phyloP scores from a whole-genome alignment of 495 filamentous ascomycete genomes.

The Tuber umbilicatum region DNA sequence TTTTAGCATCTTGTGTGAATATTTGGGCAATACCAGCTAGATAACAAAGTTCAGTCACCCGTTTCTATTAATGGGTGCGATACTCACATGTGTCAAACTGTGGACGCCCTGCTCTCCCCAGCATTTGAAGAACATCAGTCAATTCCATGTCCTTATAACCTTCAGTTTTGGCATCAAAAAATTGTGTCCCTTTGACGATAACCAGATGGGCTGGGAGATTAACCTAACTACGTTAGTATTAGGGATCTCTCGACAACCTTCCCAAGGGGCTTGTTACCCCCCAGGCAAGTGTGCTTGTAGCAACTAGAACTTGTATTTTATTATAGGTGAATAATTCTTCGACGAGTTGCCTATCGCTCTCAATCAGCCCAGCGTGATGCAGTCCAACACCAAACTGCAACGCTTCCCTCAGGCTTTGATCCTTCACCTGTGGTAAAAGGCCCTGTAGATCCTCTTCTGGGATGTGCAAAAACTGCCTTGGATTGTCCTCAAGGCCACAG shows the following conservation, averaged over 20 bases:
- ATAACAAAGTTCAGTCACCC: neutral
- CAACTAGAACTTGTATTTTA: constrained; percentile 93
- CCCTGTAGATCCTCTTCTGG: constrained; percentile 86
- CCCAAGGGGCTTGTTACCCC: constrained; percentile 48
- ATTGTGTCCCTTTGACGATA: constrained; percentile 97
- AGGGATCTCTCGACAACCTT: neutral
- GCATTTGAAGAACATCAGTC: constrained; percentile 97
- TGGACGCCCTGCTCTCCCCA: constrained; percentile 88
- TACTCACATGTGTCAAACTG: constrained; percentile 74
- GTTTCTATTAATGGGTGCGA: constrained; percentile 1
- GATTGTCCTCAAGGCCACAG: constrained; percentile 97
- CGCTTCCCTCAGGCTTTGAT: constrained; percentile 82
- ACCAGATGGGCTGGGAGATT: constrained; percentile 96
- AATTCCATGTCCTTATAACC: constrained; percentile 99
- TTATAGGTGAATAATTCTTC: constrained; percentile 96
- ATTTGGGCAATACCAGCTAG: constrained; percentile 83
- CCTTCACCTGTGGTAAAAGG: constrained; percentile 77
- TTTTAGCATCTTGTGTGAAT: constrained; percentile 95
- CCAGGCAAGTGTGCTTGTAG: constrained; percentile 96
- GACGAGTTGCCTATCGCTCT: constrained; percentile 80
- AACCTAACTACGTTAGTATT: constrained; percentile 41
- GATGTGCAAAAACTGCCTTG: constrained; percentile 84
- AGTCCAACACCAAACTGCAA: constrained; percentile 94
- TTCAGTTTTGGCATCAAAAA: constrained; percentile 95
- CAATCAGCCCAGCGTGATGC: constrained; percentile 93